phyloP scores from a whole-genome alignment of 2,329 filamentous ascomycete species.

The Fusarium falciforme region DNA sequence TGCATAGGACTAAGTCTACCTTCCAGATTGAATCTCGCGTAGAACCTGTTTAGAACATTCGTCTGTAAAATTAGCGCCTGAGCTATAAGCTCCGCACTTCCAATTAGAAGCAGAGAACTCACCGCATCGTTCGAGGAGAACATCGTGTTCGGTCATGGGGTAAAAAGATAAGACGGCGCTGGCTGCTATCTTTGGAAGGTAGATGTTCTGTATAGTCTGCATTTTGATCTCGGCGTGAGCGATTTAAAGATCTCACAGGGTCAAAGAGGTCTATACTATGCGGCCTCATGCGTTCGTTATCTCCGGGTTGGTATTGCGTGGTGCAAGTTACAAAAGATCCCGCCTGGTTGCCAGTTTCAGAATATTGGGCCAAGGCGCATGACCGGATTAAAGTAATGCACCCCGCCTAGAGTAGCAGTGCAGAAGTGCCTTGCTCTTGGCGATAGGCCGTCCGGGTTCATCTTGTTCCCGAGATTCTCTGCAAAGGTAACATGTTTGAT shows the following conservation, averaged over 20 bases:
- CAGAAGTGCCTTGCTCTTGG: background rate
- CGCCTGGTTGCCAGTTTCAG: background rate
- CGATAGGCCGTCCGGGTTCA: background rate
- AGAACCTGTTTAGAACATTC: background rate
- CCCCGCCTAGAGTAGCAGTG: background rate
- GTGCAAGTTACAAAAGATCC: background rate
- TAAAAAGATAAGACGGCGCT: background rate
- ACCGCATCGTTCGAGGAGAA: background rate
- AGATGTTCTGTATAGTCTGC: background rate
- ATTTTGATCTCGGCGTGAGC: background rate
- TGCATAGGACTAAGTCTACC: background rate
- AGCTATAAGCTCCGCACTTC: background rate
- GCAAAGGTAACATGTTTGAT: background rate
- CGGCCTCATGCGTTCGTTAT: background rate
- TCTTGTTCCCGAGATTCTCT: background rate
- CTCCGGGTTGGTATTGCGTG: background rate
- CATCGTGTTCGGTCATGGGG: background rate
- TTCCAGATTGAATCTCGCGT: background rate
- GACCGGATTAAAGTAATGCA: background rate
- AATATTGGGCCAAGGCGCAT: background rate
- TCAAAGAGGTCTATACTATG: background rate
- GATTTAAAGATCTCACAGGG: background rate
- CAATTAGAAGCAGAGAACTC: background rate
- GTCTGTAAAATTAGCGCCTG: background rate
- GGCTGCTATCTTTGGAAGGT: conserved; percentile 1